A percentile compares a stretch with the other conserved stretches of the same genome.
Conservation (phyloP, 805 yeast genomes). For the Lipomyces spencermartinsiae region DNA sequence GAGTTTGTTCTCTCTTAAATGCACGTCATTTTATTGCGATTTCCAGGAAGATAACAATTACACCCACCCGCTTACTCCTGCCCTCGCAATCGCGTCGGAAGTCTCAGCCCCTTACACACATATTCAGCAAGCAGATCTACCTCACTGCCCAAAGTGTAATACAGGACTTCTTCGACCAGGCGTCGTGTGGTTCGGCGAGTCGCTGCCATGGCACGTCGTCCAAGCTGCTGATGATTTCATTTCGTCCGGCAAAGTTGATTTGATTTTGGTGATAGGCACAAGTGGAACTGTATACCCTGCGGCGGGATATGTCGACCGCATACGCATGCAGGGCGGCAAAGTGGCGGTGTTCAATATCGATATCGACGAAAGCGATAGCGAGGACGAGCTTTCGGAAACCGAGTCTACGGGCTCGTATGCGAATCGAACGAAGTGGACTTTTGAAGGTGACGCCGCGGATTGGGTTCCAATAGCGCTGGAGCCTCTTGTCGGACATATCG, state of each 20-base stretch:
- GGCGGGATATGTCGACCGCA: constrained; percentile 84
- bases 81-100: constrained; percentile 51
- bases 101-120: constrained; percentile 47
- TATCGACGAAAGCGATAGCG: constrained; percentile 35
- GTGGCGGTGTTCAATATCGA: constrained; percentile 85
- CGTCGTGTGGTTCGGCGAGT: constrained; percentile 95
- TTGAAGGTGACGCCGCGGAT: constrained; percentile 74
- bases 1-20: constrained; percentile 69
- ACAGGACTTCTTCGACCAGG: constrained; percentile 79
- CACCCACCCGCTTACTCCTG: constrained; percentile 64
- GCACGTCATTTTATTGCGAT: constrained; percentile 78
- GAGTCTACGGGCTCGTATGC: background rate
- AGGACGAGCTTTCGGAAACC: background rate
- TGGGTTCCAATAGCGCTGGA: constrained; percentile 70
- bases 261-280: constrained; percentile 84
- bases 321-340: constrained; percentile 72
- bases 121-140: constrained; percentile 61
- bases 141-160: constrained; percentile 78
- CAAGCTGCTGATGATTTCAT: constrained; percentile 75
- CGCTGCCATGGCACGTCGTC: constrained; percentile 68
- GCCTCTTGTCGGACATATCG: constrained; percentile 48
- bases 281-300: constrained; percentile 91
- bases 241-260: constrained; percentile 62
- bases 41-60: constrained; percentile 60
- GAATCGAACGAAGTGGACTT: constrained; percentile 19